phyloP scores from a whole-genome alignment of 2,329 filamentous ascomycete genomes.

The Camillea tinctor region DNA sequence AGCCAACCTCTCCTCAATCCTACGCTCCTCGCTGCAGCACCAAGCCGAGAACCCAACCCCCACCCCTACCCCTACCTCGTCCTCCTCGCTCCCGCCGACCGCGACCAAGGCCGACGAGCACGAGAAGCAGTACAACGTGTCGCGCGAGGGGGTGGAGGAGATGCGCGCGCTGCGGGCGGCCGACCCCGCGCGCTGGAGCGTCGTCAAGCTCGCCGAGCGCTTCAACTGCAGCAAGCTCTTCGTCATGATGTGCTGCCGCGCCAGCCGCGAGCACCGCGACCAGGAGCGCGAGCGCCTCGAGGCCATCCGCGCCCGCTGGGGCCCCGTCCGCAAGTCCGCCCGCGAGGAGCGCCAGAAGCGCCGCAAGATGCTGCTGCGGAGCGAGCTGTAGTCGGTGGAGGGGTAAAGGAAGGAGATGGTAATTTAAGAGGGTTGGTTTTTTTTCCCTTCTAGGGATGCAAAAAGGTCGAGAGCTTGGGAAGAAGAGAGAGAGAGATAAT shows the following conservation, averaged over 20 bases:
- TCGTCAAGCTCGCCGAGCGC: slow-evolving; percentile 50
- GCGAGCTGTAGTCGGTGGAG: slow-evolving; percentile 43
- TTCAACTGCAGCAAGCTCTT: slow-evolving; percentile 58
- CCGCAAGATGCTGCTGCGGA: slow-evolving; percentile 50
- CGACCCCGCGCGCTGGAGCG: slow-evolving; percentile 57
- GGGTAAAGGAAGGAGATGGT: not conserved
- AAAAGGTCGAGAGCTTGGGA: no score
- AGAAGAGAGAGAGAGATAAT: no score
- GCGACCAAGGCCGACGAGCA: slow-evolving; percentile 8
- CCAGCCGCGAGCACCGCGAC: slow-evolving; percentile 47
- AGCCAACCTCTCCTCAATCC: slow-evolving; percentile 46
- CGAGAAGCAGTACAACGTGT: slow-evolving; percentile 48
- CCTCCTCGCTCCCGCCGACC: slow-evolving; percentile 30
- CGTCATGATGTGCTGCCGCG: slow-evolving; percentile 56
- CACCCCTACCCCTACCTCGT: slow-evolving; percentile 10
- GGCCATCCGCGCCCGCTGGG: slow-evolving; percentile 55
- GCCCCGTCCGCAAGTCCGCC: slow-evolving; percentile 53
- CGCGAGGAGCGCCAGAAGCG: slow-evolving; percentile 53
- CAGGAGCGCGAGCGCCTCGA: slow-evolving; percentile 46
- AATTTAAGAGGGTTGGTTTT: no score
- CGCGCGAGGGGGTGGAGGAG: slow-evolving; percentile 55
- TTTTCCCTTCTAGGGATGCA: no score
- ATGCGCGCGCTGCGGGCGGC: slow-evolving; percentile 54
- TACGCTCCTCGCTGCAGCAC: slow-evolving; percentile 30
- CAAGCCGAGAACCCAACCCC: slow-evolving; percentile 9